Evolutionary conservation across 495 filamentous ascomycete genomes (phyloP).

Genomic region (Xylaria castorea): DNA sequence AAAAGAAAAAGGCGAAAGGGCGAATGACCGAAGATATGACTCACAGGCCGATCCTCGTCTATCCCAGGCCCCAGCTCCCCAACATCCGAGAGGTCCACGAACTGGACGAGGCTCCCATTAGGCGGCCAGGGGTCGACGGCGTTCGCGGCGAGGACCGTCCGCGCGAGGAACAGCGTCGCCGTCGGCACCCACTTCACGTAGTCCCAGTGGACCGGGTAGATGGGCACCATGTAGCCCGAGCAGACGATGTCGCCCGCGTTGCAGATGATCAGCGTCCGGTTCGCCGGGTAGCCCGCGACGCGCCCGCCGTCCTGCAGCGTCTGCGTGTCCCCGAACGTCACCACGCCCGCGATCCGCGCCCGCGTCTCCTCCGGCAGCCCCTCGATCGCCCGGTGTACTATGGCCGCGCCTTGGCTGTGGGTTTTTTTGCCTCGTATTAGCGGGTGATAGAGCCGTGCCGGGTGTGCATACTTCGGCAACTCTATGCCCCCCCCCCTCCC

Average conservation of each 20-base stretch:
- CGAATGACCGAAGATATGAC: not conserved
- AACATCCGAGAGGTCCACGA: conserved; percentile 29
- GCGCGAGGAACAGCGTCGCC: conserved; percentile 40
- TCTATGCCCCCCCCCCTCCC: too few species aligned
- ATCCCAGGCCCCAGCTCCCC: conserved; percentile 18
- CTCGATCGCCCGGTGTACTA: conserved; percentile 56
- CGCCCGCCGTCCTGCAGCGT: conserved; percentile 54
- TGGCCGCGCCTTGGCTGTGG: conserved; percentile 57
- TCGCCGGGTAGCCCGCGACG: conserved; percentile 50
- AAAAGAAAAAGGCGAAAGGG: too few species aligned
- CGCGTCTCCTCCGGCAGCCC: conserved; percentile 45
- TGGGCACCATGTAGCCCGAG: conserved; percentile 49
- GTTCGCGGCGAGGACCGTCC: conserved; percentile 33
- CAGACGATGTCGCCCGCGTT: conserved; percentile 59
- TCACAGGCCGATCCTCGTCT: conserved; percentile 1
- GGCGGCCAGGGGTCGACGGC: conserved; percentile 37
- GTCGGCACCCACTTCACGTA: conserved; percentile 49
- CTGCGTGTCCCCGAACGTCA: conserved; percentile 60
- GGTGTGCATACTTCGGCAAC: too few species aligned
- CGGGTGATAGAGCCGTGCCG: too few species aligned
- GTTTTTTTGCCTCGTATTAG: not conserved
- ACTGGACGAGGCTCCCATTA: conserved; percentile 31
- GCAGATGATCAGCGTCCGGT: conserved; percentile 59
- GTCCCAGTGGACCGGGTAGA: conserved; percentile 54
- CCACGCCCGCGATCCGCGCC: conserved; percentile 55